A percentile compares a stretch with the other conserved stretches of the same genome.
Conservation (phyloP, 1,139 yeast species). For the Hansenula anomala region DNA sequence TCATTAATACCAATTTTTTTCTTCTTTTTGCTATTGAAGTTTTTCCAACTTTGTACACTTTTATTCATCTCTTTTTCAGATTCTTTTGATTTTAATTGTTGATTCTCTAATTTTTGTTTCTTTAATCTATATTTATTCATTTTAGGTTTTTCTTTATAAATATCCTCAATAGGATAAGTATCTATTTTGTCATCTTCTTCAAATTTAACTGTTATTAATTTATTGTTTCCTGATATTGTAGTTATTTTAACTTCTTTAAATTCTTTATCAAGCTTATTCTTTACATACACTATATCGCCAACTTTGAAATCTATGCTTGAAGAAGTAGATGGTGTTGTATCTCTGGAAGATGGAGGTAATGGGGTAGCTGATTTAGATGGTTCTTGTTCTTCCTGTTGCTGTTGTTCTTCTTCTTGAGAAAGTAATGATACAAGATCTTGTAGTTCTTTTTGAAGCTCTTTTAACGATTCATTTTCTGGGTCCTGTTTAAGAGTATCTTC, state of each 20-base stretch:
- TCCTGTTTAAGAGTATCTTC: conserved; percentile 24
- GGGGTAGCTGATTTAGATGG: neutral
- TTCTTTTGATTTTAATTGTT: conserved; percentile 4
- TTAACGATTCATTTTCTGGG: conserved; percentile 27
- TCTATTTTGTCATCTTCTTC: conserved; percentile 7
- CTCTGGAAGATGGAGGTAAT: neutral
- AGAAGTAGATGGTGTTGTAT: conserved; percentile 1
- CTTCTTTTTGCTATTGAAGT: conserved; percentile 24
- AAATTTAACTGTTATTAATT: conserved; percentile 10
- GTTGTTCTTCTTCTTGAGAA: conserved; percentile 12
- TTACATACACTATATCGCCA: conserved; percentile 13
- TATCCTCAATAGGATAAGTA: conserved; percentile 8
- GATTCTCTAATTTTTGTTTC: conserved; percentile 4
- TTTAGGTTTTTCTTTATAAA: conserved; percentile 10
- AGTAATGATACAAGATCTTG: conserved; percentile 26
- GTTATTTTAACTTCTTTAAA: conserved; percentile 11
- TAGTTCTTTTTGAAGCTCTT: conserved; percentile 27
- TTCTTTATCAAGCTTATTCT: conserved; percentile 7
- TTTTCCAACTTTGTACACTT: conserved; percentile 28
- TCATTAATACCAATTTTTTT: conserved; percentile 8
- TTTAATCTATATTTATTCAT: conserved; percentile 9
- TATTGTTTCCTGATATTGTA: conserved; percentile 17
- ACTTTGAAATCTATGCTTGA: conserved; percentile 1
- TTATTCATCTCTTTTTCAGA: conserved; percentile 16
- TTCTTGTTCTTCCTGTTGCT: neutral